Evolutionary conservation across 176 grass and related monocot genomes (phyloP).

Genomic region (Secale cereale): DNA sequence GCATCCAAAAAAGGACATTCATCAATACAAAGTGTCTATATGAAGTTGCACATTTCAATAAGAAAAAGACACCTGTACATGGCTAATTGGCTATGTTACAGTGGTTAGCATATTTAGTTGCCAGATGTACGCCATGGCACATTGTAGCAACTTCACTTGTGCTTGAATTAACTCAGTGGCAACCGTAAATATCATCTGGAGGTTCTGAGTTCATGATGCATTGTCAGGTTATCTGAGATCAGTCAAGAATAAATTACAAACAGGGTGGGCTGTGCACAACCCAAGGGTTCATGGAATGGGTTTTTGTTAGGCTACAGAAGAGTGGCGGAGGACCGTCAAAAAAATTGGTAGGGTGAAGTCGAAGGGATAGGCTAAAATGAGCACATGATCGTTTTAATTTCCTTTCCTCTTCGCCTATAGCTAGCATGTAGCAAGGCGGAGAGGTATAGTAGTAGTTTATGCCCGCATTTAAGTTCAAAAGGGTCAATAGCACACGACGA

Average conservation of each 20-base stretch:
- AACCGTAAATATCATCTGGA: background rate
- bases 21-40: background rate
- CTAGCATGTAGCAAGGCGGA: no score
- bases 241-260: background rate
- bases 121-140: background rate
- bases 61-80: background rate
- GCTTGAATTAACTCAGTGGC: background rate
- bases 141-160: background rate
- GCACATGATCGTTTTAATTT: no score
- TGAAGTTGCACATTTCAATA: background rate
- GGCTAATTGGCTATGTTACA: background rate
- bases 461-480: background rate
- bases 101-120: background rate
- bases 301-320: background rate
- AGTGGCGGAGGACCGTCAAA: no score
- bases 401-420: no score
- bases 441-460: background rate
- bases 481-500: background rate
- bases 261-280: background rate
- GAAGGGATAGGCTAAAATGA: no score
- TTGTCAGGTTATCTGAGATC: background rate
- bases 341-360: no score
- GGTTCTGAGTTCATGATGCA: background rate
- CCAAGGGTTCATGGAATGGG: background rate
- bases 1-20: constrained; percentile 19